phyloP scores from a whole-genome alignment of 2,329 filamentous ascomycete genomes.

The Diaporthe longicolla region DNA sequence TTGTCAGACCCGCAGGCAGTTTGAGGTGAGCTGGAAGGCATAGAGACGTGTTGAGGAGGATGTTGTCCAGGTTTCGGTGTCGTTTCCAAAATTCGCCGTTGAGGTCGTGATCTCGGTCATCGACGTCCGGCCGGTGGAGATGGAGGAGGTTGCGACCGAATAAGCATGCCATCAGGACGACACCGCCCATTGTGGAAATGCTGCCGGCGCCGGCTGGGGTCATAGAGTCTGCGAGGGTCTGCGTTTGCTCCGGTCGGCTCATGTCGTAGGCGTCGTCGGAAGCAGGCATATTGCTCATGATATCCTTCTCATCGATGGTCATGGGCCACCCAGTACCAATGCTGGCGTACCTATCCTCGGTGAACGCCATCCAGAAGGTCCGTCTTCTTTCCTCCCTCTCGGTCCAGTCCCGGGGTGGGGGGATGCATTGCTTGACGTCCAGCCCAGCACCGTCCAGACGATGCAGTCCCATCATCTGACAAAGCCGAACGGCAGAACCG shows the following conservation, averaged over 20 bases:
- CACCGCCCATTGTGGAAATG: slow-evolving; percentile 83
- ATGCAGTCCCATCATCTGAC: slow-evolving; percentile 94
- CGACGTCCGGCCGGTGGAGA: slow-evolving; percentile 85
- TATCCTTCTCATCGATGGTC: slow-evolving; percentile 91
- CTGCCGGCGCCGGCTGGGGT: slow-evolving; percentile 79
- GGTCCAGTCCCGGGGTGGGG: slow-evolving; percentile 91
- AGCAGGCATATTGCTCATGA: slow-evolving; percentile 86
- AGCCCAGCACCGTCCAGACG: slow-evolving; percentile 85
- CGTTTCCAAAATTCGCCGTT: slow-evolving; percentile 97
- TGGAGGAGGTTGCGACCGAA: slow-evolving; percentile 94
- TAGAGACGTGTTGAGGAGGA: slow-evolving; percentile 88
- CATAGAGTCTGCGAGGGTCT: slow-evolving; percentile 78
- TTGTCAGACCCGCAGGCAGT: slow-evolving; percentile 79
- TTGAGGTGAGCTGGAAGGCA: slow-evolving; percentile 86
- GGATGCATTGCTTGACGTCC: slow-evolving; percentile 93
- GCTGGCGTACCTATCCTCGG: slow-evolving; percentile 90
- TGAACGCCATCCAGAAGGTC: slow-evolving; percentile 96
- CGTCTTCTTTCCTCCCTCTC: slow-evolving; percentile 91
- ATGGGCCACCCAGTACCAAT: slow-evolving; percentile 99
- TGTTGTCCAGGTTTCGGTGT: slow-evolving; percentile 89
- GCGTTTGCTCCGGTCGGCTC: slow-evolving; percentile 80
- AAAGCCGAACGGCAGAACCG: slow-evolving; percentile 83
- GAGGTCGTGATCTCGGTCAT: slow-evolving; percentile 88
- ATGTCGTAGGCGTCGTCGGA: slow-evolving; percentile 88
- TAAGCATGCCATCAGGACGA: slow-evolving; percentile 87